A percentile compares a stretch with the other conserved stretches of the same genome.
These are phyloP conservation scores for Prinsepia uniflora DNA, from an alignment of 306 rosid species.

Conservation along the genomic window DNA sequence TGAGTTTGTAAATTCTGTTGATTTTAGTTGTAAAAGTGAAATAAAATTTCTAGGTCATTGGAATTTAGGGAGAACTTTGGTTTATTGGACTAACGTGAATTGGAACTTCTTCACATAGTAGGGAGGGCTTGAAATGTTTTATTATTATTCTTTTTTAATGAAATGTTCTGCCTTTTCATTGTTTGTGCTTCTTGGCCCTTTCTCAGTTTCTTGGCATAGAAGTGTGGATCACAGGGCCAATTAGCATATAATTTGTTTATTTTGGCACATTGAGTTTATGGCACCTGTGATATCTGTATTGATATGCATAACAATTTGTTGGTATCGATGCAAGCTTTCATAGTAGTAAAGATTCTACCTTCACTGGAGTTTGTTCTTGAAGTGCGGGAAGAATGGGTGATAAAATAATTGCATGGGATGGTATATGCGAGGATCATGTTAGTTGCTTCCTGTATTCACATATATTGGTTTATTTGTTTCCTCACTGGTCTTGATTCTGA, in stretches of 20 bases:
- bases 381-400: constrained; percentile 67
- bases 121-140: neutral
- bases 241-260: neutral
- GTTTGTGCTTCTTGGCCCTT: neutral
- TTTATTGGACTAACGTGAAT: neutral
- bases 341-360: constrained; percentile 7
- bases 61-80: too few relatives aligned
- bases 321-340: constrained; percentile 1
- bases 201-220: neutral
- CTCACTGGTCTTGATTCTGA: too few relatives aligned
- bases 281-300: too few relatives aligned
- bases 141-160: neutral
- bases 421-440: too few relatives aligned
- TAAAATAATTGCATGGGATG: constrained; percentile 50
- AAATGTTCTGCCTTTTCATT: neutral
- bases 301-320: neutral
- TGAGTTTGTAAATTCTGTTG: neutral
- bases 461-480: too few relatives aligned
- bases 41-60: constrained; percentile 11
- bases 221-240: neutral
- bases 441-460: too few relatives aligned
- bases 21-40: constrained; percentile 15
- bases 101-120: constrained; percentile 3
- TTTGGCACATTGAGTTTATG: too few relatives aligned
- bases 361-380: too few relatives aligned